Conservation (phyloP, 2,329 filamentous ascomycete species). For the Macrophomina tecta region DNA sequence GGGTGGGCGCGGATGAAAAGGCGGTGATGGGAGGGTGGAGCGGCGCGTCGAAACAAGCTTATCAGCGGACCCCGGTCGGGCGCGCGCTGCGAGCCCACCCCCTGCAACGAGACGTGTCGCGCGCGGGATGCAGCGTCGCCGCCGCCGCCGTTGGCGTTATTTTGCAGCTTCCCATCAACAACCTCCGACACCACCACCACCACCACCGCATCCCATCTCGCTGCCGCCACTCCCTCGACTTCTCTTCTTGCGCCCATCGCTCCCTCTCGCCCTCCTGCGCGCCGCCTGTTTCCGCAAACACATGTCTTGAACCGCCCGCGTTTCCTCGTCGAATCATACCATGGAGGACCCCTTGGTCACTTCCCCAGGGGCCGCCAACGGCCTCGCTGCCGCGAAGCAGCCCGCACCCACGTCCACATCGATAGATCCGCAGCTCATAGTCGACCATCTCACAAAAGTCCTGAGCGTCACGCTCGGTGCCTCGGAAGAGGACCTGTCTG, state of each 20-base stretch:
- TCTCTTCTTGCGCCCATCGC: slow-evolving; percentile 8
- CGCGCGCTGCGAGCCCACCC: background rate
- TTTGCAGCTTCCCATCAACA: slow-evolving; percentile 21
- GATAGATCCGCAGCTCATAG: slow-evolving; percentile 55
- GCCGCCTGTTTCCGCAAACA: background rate
- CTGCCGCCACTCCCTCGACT: slow-evolving; percentile 1
- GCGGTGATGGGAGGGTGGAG: slow-evolving; percentile 23
- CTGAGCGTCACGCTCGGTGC: slow-evolving; percentile 57
- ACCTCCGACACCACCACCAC: background rate
- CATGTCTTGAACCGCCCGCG: slow-evolving; percentile 22
- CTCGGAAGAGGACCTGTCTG: slow-evolving; percentile 77
- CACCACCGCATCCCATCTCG: slow-evolving; percentile 10
- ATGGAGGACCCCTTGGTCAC: slow-evolving; percentile 49
- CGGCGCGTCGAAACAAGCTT: slow-evolving; percentile 15
- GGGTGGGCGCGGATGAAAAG: background rate
- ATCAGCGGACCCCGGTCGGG: background rate
- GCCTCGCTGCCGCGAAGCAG: slow-evolving; percentile 38
- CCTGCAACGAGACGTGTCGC: slow-evolving; percentile 19
- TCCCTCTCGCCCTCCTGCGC: background rate
- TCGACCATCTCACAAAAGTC: slow-evolving; percentile 56
- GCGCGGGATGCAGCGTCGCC: slow-evolving; percentile 11
- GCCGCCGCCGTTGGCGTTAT: slow-evolving; percentile 3
- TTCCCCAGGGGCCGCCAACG: slow-evolving; percentile 47
- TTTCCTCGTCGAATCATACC: slow-evolving; percentile 29
- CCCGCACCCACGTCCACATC: slow-evolving; percentile 42